Percentiles rank a stretch among this genome's conserved stretches.
These are phyloP conservation scores for Exophiala bonariae DNA, from an alignment of 2,329 filamentous ascomycete species.

Conservation along the genomic window DNA sequence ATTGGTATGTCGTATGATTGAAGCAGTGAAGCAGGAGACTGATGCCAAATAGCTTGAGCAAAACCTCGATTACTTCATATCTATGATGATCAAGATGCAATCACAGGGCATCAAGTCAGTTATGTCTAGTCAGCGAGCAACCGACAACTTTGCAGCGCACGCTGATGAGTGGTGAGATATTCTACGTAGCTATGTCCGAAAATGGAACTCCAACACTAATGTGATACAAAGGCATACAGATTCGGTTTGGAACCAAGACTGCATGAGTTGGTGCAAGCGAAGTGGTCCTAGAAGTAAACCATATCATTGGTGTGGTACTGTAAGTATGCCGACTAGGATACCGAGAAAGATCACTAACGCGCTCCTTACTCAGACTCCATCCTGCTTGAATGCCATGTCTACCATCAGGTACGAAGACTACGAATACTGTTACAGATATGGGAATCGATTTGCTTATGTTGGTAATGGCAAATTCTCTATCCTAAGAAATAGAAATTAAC, in stretches of 20 bases:
- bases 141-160: conserved; percentile 4
- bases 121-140: not conserved
- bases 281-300: not conserved
- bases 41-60: conserved; percentile 39
- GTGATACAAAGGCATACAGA: not conserved
- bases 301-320: conserved; percentile 4
- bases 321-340: not conserved
- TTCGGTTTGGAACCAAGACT: not conserved
- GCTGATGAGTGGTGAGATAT: conserved; percentile 7
- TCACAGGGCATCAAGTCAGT: conserved; percentile 2
- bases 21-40: conserved; percentile 39
- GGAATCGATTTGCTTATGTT: conserved; percentile 41
- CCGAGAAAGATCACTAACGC: too few species aligned
- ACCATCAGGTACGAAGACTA: conserved; percentile 6
- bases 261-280: conserved; percentile 12
- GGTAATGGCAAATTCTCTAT: too few species aligned
- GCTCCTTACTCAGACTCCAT: not conserved
- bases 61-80: conserved; percentile 14
- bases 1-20: not conserved
- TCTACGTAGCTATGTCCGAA: conserved; percentile 27
- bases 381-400: not conserved
- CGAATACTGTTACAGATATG: conserved; percentile 34
- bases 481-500: too few species aligned
- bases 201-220: conserved; percentile 27
- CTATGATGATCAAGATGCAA: conserved; percentile 7